phyloP scores from a whole-genome alignment of 2,329 filamentous ascomycete genomes.

The Trichophyton rubrum region DNA sequence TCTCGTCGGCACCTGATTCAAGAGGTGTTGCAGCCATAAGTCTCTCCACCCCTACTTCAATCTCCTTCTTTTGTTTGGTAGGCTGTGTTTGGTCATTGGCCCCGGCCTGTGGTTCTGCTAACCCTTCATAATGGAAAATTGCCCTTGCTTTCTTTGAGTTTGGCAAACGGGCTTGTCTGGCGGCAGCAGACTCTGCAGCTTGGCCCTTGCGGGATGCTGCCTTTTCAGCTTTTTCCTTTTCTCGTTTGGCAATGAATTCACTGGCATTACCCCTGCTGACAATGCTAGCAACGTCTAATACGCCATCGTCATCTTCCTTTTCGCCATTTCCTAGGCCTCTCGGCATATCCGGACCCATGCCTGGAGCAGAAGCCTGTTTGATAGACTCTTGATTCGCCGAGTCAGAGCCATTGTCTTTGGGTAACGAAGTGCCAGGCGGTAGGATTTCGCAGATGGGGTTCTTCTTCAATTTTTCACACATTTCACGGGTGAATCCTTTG shows the following conservation, averaged over 20 bases:
- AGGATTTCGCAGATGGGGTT: conserved; percentile 52
- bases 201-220: conserved; percentile 41
- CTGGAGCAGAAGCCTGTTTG: conserved; percentile 36
- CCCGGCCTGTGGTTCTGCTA: conserved; percentile 42
- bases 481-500: conserved; percentile 47
- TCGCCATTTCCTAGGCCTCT: conserved; percentile 35
- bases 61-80: conserved; percentile 41
- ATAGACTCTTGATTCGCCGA: conserved; percentile 29
- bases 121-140: conserved; percentile 50
- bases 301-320: conserved; percentile 46
- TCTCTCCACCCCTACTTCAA: conserved; percentile 51
- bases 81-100: conserved; percentile 37
- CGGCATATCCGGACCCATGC: conserved; percentile 40
- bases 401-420: conserved; percentile 38
- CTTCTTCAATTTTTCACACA: conserved; percentile 54
- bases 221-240: conserved; percentile 50
- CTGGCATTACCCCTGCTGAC: conserved; percentile 49
- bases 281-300: conserved; percentile 53
- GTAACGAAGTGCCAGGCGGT: conserved; percentile 41
- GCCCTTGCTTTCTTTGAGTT: conserved; percentile 49
- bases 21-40: conserved; percentile 44
- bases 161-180: conserved; percentile 40
- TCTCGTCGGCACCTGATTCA: conserved; percentile 20
- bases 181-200: conserved; percentile 31
- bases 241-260: conserved; percentile 50